Evolutionary conservation across 768 basidiomycete genomes (phyloP), one percentile per base, ranked within the genome.

Genomic region (Boletus sp.): DNA sequence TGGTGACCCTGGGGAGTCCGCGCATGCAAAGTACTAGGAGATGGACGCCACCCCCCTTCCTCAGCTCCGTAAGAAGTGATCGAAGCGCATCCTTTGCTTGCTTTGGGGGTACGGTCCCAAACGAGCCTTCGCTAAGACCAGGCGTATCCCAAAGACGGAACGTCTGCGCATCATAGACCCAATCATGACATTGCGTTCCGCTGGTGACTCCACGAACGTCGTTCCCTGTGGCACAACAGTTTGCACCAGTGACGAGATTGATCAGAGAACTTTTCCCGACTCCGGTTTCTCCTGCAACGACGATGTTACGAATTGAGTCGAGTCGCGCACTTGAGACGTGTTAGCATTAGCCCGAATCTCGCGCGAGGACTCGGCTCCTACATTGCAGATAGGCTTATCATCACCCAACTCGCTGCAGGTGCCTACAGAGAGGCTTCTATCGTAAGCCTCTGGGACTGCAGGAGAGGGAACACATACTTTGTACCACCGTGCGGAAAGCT

Each of bases 241-340:
- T 67, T 10, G 30, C 54, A 2, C 64, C 74, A 15, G 50, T 55
- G 17, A 70, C 53, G 33, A 72, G 63, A 47, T 72, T 72, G 59
- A 72, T 63, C 0, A 72, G 47, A 30, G 70, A 71, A 18, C 69
- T 72, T 55, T 71, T 71, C 7, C 70, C 70, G 32, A 67, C 66
- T 4, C 70, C 71, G 1, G 65, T 67, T 56, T 72, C 69, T 29
- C 70, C 70, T 37, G 57, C 59, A 7, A 71, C 29, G 48, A 72
- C 58, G 32, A 72, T 61, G 50, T 72, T 72, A 42, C 70, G 66
- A 36, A 64, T 56, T 1, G 67, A 50, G 36, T 56, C 56, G 17
- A 56, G 59, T 29, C 39, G 54, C 18, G 35, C 62, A 20, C 61
- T 52, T 2, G 33, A 32, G 46, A 47, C 9, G 37, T 46, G 32